These are phyloP conservation scores for Boletus rubescentipes DNA, from an alignment of 768 basidiomycete genomes.

Conservation along the genomic window DNA sequence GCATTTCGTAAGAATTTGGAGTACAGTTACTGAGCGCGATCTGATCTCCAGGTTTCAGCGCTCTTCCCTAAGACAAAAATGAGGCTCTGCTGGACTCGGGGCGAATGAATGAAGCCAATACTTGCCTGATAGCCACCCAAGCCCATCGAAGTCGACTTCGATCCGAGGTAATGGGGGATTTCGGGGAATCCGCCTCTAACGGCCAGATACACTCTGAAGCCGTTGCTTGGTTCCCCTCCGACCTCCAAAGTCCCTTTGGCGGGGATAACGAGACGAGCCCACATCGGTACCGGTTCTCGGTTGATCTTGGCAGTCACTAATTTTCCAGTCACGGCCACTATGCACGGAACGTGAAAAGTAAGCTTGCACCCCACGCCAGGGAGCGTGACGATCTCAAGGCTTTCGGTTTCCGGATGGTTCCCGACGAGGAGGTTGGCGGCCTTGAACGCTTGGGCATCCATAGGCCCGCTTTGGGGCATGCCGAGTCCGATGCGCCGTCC, in stretches of 20 bases:
- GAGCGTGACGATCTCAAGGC: conserved; percentile 52
- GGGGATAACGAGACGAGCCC: conserved; percentile 49
- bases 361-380: conserved; percentile 45
- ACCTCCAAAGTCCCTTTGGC: conserved; percentile 44
- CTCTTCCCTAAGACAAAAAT: conserved; percentile 43
- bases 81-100: conserved; percentile 1
- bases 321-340: conserved; percentile 59
- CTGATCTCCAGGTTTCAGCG: conserved; percentile 51
- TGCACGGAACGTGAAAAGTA: conserved; percentile 47
- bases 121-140: conserved; percentile 58
- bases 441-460: conserved; percentile 58
- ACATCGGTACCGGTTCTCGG: conserved; percentile 40
- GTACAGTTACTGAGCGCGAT: conserved; percentile 40
- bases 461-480: conserved; percentile 62
- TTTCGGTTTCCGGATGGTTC: conserved; percentile 50
- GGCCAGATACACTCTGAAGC: conserved; percentile 56
- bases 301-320: conserved; percentile 43
- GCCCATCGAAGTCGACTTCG: conserved; percentile 65
- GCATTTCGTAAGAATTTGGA: conserved; percentile 18
- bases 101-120: neutral
- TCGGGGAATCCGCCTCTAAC: conserved; percentile 61
- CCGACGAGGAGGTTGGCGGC: conserved; percentile 59
- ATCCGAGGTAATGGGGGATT: conserved; percentile 55
- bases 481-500: conserved; percentile 54
- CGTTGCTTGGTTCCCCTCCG: conserved; percentile 30